phyloP scores from a whole-genome alignment of 2,329 filamentous ascomycete genomes.

The Claviceps fusiformis region DNA sequence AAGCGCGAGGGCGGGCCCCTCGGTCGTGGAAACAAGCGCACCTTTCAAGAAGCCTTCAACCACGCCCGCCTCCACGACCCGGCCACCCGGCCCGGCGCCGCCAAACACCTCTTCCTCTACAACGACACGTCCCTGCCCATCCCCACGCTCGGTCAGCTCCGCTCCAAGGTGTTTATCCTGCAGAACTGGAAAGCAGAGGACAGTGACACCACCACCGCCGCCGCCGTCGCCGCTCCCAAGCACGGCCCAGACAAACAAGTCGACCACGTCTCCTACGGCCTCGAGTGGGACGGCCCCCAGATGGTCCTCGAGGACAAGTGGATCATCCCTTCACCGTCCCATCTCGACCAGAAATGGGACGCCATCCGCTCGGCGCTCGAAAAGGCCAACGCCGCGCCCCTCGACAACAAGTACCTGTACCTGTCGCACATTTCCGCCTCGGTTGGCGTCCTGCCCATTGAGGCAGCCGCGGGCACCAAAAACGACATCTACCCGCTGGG shows the following conservation, averaged over 20 bases:
- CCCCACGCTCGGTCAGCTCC: slow-evolving; percentile 31
- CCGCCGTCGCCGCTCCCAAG: too few relatives aligned
- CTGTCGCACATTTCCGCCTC: slow-evolving; percentile 34
- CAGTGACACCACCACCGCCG: neutral
- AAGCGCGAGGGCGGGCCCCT: slow-evolving; percentile 32
- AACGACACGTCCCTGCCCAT: slow-evolving; percentile 16
- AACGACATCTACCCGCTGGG: slow-evolving; percentile 25
- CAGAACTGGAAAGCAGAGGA: slow-evolving; percentile 28
- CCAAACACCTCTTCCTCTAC: slow-evolving; percentile 23
- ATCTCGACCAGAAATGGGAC: slow-evolving; percentile 33
- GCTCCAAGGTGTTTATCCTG: slow-evolving; percentile 32
- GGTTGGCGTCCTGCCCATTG: slow-evolving; percentile 34
- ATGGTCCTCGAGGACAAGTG: slow-evolving; percentile 34
- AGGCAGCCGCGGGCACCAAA: slow-evolving; percentile 33
- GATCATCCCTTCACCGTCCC: slow-evolving; percentile 27
- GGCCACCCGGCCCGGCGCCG: slow-evolving; percentile 21
- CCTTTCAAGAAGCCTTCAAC: slow-evolving; percentile 34
- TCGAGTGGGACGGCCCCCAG: slow-evolving; percentile 29
- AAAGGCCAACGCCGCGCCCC: slow-evolving; percentile 19
- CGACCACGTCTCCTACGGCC: slow-evolving; percentile 21
- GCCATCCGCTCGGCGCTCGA: slow-evolving; percentile 28
- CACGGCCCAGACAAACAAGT: too few relatives aligned
- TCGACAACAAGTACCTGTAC: slow-evolving; percentile 25
- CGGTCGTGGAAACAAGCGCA: slow-evolving; percentile 18
- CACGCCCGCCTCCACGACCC: slow-evolving; percentile 22